Base-by-base conservation (phyloP, 306 rosid genomes). In the Begonia fuchsioides region DNA sequence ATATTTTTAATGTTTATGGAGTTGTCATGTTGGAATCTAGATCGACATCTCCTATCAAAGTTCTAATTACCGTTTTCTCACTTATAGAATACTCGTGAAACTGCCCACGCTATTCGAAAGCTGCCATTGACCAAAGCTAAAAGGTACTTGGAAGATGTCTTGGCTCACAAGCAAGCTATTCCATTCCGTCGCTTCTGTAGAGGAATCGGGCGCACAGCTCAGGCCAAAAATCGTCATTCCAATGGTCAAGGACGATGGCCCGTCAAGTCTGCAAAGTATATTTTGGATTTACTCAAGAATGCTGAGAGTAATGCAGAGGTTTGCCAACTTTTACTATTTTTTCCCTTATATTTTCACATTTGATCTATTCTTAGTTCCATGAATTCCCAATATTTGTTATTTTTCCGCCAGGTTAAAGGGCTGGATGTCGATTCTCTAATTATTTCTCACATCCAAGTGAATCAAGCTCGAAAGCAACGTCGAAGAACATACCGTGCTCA, bases 161-260 rank as follows among this genome's bases (percentile, higher is more conserved):
- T 81, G 61, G 97, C 65, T 40, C 97, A 90, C 81, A 90, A 90
- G 55, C 97, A 90, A 61, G 97, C 97, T 18, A 90, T 90, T 49
- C 97, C 97, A 26, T 90, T 90, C 76, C 53, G 94, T 16, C 81
- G 97, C 16, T 90, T 90, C 52, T 90, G 98, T 39, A 14, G 98
- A 43, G 98, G 95, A 51, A 95, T 90, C 55, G 97, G 97, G 6
- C 78, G 95, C 55, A 84, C 97, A 0, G 95, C 95, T 39, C 98
- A 90, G 72, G 94, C 98, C 10, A 90, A 84, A 76, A 90, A 65
- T 50, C 79, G 98, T 48, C 95, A 90, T 58, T 90, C 97, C 13
- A 85, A 90, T 62, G 97, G 97, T 9, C 97, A 90, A 56, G 97
- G 97, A 3, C 92, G 97, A n/a, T 90, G 95, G 97, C 97, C 97